Percentiles rank a stretch among this genome's conserved stretches.
Conservation (phyloP, 257 asterid genomes). For the Solanum peruvianum region DNA sequence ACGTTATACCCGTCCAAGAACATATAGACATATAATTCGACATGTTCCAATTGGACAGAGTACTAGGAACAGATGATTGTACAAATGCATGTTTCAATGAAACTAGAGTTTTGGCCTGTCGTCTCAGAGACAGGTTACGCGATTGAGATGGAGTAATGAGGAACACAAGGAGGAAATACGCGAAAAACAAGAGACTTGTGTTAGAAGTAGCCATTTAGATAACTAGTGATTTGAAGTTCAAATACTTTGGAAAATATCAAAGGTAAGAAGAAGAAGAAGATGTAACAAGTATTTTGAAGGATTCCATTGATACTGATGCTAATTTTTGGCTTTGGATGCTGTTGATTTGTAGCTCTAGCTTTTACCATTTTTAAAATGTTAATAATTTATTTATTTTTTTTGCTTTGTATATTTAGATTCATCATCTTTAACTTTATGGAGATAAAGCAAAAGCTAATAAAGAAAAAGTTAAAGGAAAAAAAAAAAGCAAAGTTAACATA, state of each 20-base stretch:
- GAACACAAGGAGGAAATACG: constrained; percentile 3
- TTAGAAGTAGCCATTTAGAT: constrained; percentile 10
- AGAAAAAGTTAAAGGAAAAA: not conserved
- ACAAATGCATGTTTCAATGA: constrained; percentile 11
- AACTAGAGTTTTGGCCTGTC: constrained; percentile 23
- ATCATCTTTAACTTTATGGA: constrained; percentile 29
- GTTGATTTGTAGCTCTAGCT: not conserved
- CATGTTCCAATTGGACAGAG: constrained; percentile 18
- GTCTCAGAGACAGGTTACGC: constrained; percentile 1
- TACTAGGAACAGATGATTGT: constrained; percentile 1
- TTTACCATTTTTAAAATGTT: not conserved
- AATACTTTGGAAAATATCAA: not conserved
- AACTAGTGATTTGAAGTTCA: not conserved
- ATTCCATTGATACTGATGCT: not conserved
- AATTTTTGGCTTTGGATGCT: constrained; percentile 4
- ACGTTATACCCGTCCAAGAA: constrained; percentile 22
- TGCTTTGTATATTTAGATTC: constrained; percentile 10
- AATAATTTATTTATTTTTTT: not conserved
- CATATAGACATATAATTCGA: constrained; percentile 21
- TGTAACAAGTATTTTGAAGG: not conserved
- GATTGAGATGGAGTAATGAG: constrained; percentile 2
- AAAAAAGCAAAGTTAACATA: constrained; percentile 6
- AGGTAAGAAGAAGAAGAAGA: not conserved
- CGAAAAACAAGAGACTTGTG: not conserved
- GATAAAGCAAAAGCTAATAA: constrained; percentile 21